Conservation (phyloP, 176 grass and related monocot genomes). For the Ananas comosus region DNA sequence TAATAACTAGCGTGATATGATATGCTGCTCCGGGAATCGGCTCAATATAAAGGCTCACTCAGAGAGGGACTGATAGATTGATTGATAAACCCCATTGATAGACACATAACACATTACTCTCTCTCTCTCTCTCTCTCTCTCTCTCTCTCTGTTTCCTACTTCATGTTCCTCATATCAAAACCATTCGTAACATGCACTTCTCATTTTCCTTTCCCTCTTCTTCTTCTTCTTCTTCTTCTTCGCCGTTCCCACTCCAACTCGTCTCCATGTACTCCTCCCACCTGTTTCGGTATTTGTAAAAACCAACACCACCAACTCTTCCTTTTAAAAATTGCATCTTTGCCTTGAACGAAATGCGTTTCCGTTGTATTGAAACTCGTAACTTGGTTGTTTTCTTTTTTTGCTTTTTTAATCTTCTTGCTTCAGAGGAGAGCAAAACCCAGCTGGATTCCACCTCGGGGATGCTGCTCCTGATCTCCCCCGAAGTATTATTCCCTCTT, state of each 20-base stretch:
- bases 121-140: constrained; percentile 7
- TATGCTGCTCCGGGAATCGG: constrained; percentile 16
- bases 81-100: constrained; percentile 25
- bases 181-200: background rate
- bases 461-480: constrained; percentile 64
- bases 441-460: constrained; percentile 62
- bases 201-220: background rate
- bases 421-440: constrained; percentile 55
- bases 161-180: background rate
- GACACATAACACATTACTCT: background rate
- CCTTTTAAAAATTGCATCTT: constrained; percentile 12
- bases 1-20: constrained; percentile 19
- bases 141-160: background rate
- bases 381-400: background rate
- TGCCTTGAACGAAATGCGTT: background rate
- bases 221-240: background rate
- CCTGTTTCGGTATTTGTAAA: constrained; percentile 29
- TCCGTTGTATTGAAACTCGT: background rate
- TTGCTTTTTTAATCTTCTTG: constrained; percentile 22
- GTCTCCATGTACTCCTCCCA: constrained; percentile 41
- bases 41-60: constrained; percentile 25
- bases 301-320: background rate
- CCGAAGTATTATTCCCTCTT: constrained; percentile 23
- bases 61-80: constrained; percentile 37
- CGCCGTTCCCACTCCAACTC: background rate